Evolutionary conservation across 345 rosid species (phyloP).

Genomic region (Arabidopsis thaliana): TAIR10.1 NC_003071.7:3578001-3578500

Average conservation of each 20-base stretch:
- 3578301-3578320: slow-evolving; percentile 30
- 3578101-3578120: slow-evolving; percentile 65
- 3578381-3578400: slow-evolving; percentile 89
- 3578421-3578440: slow-evolving; percentile 63
- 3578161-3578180: slow-evolving; percentile 64
- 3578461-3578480: slow-evolving; percentile 27
- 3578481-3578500: slow-evolving; percentile 52
- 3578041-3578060: slow-evolving; percentile 65
- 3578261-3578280: not conserved
- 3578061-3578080: slow-evolving; percentile 74
- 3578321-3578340: slow-evolving; percentile 81
- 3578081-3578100: slow-evolving; percentile 68
- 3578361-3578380: slow-evolving; percentile 76
- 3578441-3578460: not conserved
- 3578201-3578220: slow-evolving; percentile 42
- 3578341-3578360: slow-evolving; percentile 86
- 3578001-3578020: slow-evolving; percentile 46
- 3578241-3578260: slow-evolving; percentile 52
- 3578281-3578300: slow-evolving; percentile 15
- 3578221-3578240: slow-evolving; percentile 59
- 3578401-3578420: slow-evolving; percentile 77
- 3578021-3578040: slow-evolving; percentile 51
- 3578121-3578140: slow-evolving; percentile 61
- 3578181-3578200: slow-evolving; percentile 49
- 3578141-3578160: slow-evolving; percentile 59